Conservation (phyloP, 2,329 filamentous ascomycete genomes). For the Xylariaceae sp. region DNA sequence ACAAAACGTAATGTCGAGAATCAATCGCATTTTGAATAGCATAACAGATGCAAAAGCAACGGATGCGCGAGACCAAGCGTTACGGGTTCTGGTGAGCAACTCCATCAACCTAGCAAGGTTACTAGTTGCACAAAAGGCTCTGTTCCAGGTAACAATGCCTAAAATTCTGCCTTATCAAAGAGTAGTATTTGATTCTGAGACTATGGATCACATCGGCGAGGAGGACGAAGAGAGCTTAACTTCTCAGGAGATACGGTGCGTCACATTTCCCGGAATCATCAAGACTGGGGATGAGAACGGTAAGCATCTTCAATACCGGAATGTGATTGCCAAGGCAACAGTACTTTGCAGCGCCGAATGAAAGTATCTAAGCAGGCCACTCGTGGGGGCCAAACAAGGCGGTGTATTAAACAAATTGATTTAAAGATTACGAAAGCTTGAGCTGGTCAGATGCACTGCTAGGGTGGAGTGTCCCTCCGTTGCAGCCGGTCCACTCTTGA, state of each 20-base stretch:
- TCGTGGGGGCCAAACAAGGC: slow-evolving; percentile 19
- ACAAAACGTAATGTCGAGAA: slow-evolving; percentile 51
- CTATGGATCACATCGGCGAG: slow-evolving; percentile 71
- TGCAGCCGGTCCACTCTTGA: slow-evolving; percentile 2
- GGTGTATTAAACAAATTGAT: slow-evolving; percentile 33
- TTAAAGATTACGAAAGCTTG: slow-evolving; percentile 14
- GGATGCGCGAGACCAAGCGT: slow-evolving; percentile 56
- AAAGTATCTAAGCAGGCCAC: slow-evolving; percentile 24
- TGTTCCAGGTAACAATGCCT: slow-evolving; percentile 63
- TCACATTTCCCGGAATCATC: slow-evolving; percentile 68
- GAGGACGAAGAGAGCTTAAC: slow-evolving; percentile 62
- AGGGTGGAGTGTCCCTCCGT: slow-evolving; percentile 9
- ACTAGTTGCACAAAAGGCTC: slow-evolving; percentile 64
- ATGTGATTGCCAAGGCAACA: slow-evolving; percentile 69
- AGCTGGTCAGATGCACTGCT: slow-evolving; percentile 1
- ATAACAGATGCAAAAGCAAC: slow-evolving; percentile 52
- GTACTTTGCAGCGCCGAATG: slow-evolving; percentile 63
- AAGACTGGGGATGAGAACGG: slow-evolving; percentile 71
- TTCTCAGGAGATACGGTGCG: slow-evolving; percentile 62
- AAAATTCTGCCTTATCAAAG: slow-evolving; percentile 57
- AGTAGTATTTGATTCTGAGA: slow-evolving; percentile 60
- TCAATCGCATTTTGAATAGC: slow-evolving; percentile 56
- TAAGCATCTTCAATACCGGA: slow-evolving; percentile 63
- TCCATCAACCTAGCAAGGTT: slow-evolving; percentile 63
- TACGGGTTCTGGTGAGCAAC: slow-evolving; percentile 58